Evolutionary conservation across 129 eudicot genomes (phyloP).

Genomic region (Artemisia argyi): DNA sequence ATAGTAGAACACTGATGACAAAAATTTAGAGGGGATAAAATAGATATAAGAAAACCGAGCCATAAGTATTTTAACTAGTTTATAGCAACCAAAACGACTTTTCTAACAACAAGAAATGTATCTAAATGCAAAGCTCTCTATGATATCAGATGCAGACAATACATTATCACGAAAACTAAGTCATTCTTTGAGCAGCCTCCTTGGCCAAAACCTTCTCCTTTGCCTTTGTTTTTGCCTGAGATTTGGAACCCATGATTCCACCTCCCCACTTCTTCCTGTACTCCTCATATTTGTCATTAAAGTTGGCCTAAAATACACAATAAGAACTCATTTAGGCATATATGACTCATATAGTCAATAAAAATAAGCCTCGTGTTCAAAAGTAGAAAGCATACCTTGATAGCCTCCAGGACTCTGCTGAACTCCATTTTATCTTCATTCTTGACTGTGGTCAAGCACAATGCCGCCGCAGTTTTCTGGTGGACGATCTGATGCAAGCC

Average conservation of each 20-base stretch:
- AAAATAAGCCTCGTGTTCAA: neutral
- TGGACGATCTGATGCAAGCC: slow-evolving; percentile 65
- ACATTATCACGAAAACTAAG: slow-evolving; percentile 30
- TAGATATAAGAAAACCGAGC: neutral
- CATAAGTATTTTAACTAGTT: slow-evolving; percentile 12
- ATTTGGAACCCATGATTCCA: slow-evolving; percentile 91
- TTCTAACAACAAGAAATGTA: neutral
- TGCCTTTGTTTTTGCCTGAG: slow-evolving; percentile 91
- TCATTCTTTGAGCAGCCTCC: slow-evolving; percentile 95
- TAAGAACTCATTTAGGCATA: neutral
- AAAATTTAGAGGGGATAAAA: neutral
- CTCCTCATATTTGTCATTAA: slow-evolving; percentile 89
- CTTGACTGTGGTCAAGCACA: slow-evolving; percentile 87
- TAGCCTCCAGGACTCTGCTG: slow-evolving; percentile 84
- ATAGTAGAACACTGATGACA: neutral
- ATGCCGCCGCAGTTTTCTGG: slow-evolving; percentile 83
- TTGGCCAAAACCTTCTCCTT: slow-evolving; percentile 82
- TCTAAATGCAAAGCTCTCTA: slow-evolving; percentile 17
- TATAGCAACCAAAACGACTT: neutral
- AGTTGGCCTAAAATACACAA: slow-evolving; percentile 62
- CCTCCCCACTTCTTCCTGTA: slow-evolving; percentile 97
- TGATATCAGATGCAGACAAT: slow-evolving; percentile 15
- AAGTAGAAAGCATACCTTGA: slow-evolving; percentile 51
- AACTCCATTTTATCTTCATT: slow-evolving; percentile 93
- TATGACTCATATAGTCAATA: neutral